A percentile compares a stretch with the other conserved stretches of the same genome.
Conservation (phyloP, 2,329 filamentous ascomycete species). For the Leptographium wingfieldii region DNA sequence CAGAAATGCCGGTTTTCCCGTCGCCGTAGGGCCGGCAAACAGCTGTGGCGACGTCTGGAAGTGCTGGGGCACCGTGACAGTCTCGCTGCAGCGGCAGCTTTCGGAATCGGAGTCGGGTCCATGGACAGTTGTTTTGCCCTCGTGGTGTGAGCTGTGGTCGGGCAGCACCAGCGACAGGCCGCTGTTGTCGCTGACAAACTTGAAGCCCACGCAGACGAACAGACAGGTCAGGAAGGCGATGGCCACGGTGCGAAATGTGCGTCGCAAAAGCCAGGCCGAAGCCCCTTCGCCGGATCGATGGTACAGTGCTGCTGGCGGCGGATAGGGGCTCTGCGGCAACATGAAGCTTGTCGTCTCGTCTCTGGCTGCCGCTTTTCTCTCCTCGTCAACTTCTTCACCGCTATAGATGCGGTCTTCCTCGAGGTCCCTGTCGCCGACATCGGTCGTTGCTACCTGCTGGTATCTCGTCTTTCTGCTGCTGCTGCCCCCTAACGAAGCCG, state of each 20-base stretch:
- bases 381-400: constrained; percentile 2
- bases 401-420: not conserved
- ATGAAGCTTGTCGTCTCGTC: constrained; percentile 9
- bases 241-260: constrained; percentile 9
- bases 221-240: constrained; percentile 14
- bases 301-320: not conserved
- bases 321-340: not conserved
- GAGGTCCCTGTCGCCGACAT: not conserved
- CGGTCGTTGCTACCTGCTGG: constrained; percentile 4
- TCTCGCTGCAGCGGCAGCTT: constrained; percentile 11
- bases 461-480: constrained; percentile 2
- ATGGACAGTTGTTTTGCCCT: not conserved
- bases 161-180: constrained; percentile 8
- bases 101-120: not conserved
- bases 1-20: constrained; percentile 55
- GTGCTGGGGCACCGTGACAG: constrained; percentile 39
- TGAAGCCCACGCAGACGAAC: constrained; percentile 13
- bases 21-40: constrained; percentile 55
- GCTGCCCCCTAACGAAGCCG: not conserved
- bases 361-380: not conserved
- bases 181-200: constrained; percentile 13
- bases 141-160: not conserved
- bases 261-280: constrained; percentile 6
- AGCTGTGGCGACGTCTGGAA: constrained; percentile 49
- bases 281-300: constrained; percentile 7